Conservation (phyloP, 495 filamentous ascomycete genomes). For the Talaromyces wortmannii region DNA sequence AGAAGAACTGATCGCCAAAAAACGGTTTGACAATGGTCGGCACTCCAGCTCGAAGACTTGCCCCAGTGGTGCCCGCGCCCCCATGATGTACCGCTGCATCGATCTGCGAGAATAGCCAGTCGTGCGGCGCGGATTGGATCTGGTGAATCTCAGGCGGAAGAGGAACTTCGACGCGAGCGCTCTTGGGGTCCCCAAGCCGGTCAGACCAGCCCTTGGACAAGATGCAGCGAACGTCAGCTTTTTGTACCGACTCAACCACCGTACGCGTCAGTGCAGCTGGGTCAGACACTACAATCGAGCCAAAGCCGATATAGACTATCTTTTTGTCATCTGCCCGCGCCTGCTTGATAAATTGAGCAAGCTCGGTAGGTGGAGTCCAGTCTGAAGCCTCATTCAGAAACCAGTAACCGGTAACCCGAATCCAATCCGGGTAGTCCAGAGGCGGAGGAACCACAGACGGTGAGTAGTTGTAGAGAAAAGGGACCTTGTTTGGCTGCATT, state of each 20-base stretch:
- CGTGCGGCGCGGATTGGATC: constrained; percentile 88
- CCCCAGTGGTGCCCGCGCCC: constrained; percentile 91
- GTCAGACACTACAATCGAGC: constrained; percentile 92
- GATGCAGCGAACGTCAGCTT: constrained; percentile 92
- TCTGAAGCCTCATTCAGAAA: constrained; percentile 78
- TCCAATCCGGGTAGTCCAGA: constrained; percentile 95
- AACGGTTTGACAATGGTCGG: constrained; percentile 96
- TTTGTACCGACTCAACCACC: constrained; percentile 81
- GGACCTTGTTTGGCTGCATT: constrained; percentile 91
- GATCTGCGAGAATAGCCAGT: constrained; percentile 92
- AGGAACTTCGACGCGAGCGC: constrained; percentile 55
- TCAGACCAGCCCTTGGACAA: constrained; percentile 99
- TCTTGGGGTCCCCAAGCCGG: constrained; percentile 57
- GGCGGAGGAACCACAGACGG: constrained; percentile 87
- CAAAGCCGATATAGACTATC: constrained; percentile 94
- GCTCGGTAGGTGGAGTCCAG: constrained; percentile 69
- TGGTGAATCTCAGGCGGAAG: constrained; percentile 77
- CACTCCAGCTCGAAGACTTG: constrained; percentile 83
- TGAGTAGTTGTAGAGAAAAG: constrained; percentile 96
- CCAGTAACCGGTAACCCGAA: constrained; percentile 96
- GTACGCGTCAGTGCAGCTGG: constrained; percentile 80
- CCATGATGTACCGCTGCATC: constrained; percentile 95
- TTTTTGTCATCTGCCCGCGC: constrained; percentile 80
- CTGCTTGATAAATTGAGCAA: constrained; percentile 70
- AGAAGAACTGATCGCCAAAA: constrained; percentile 98